Percentiles rank a stretch among this genome's conserved stretches.
phyloP scores from a whole-genome alignment of 192 early-diverging fungal species.

The Podila epigama region DNA sequence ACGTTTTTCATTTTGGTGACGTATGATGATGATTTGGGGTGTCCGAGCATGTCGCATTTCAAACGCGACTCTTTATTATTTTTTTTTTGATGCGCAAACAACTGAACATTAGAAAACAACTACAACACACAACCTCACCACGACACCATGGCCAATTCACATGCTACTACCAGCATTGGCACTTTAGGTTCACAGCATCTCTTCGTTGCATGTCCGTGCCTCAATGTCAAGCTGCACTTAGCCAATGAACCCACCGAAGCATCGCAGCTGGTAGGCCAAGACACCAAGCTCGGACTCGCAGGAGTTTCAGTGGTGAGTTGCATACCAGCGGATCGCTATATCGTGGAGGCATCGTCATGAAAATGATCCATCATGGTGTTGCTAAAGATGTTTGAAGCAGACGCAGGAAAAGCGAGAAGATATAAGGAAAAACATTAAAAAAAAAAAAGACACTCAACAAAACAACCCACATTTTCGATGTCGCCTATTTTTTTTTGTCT shows the following conservation, averaged over 20 bases:
- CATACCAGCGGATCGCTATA: no score
- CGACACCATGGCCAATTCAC: neutral
- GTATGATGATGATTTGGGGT: no score
- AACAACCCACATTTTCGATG: neutral
- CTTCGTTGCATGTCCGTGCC: conserved; percentile 37
- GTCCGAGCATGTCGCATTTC: neutral
- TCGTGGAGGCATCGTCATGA: no score
- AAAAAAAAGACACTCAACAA: no score
- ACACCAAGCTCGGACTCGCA: conserved; percentile 31
- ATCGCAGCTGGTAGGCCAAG: conserved; percentile 7
- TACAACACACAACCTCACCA: no score
- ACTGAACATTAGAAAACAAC: no score
- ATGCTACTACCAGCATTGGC: neutral
- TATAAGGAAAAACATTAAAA: no score
- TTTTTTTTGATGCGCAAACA: no score
- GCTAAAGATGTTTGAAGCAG: no score
- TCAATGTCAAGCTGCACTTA: conserved; percentile 44
- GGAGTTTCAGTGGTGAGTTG: conserved; percentile 46
- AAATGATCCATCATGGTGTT: no score
- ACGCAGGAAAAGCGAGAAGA: no score
- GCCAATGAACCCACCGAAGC: conserved; percentile 9
- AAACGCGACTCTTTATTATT: neutral
- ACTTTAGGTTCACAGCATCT: conserved; percentile 16
- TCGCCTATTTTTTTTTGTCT: neutral
- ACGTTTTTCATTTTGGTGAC: no score